These are phyloP conservation scores for Penicillium sclerotigenum DNA, from an alignment of 2,329 filamentous ascomycete genomes.

Conservation along the genomic window DNA sequence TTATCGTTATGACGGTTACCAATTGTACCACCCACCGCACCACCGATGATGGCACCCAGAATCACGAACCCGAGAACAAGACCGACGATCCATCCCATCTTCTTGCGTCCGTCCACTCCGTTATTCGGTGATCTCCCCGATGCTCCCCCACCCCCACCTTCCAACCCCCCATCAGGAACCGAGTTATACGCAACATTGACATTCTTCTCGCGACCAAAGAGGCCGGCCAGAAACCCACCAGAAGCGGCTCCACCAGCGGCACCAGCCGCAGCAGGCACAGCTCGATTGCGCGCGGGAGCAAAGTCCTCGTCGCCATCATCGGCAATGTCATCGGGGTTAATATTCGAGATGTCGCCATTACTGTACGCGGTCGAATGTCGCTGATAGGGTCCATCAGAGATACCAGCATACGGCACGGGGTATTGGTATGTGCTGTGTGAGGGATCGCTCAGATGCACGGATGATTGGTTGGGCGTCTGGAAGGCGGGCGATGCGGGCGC, in stretches of 20 bases:
- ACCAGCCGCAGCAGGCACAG: conserved; percentile 20
- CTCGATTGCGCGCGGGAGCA: conserved; percentile 44
- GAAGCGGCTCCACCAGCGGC: conserved; percentile 47
- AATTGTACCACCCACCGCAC: conserved; percentile 69
- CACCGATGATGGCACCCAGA: conserved; percentile 68
- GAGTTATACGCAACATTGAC: conserved; percentile 55
- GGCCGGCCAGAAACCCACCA: conserved; percentile 43
- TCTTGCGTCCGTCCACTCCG: conserved; percentile 62
- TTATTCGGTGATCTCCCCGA: conserved; percentile 62
- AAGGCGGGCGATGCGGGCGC: conserved; percentile 33
- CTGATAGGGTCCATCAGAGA: conserved; percentile 64
- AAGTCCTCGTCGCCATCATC: conserved; percentile 89
- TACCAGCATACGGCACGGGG: conserved; percentile 29
- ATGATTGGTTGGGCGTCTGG: conserved; percentile 34
- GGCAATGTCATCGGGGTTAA: conserved; percentile 75
- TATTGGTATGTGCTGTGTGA: conserved; percentile 44
- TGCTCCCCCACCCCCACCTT: conserved; percentile 57
- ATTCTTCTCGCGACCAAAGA: conserved; percentile 44
- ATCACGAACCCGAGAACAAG: conserved; percentile 64
- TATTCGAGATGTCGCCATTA: conserved; percentile 44
- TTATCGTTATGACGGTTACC: conserved; percentile 50
- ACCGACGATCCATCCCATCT: conserved; percentile 67
- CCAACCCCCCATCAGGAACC: conserved; percentile 41
- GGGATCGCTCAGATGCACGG: conserved; percentile 29
- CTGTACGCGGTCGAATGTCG: conserved; percentile 53